Evolutionary conservation across 73 alveolate species (phyloP).

Genomic region (Paramecium bursaria): DNA sequence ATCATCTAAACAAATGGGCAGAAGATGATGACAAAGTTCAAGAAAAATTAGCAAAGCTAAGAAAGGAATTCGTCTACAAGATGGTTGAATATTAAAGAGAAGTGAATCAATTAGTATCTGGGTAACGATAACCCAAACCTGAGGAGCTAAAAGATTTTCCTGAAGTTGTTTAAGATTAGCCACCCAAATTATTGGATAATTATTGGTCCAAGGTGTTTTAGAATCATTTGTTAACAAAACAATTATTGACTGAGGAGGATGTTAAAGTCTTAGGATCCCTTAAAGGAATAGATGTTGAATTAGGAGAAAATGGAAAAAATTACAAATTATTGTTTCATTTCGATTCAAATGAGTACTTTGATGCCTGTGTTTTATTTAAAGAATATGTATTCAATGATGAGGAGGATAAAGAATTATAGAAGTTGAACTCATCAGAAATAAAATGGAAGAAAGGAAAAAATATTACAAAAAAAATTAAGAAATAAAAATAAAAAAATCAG

Average conservation of each 20-base stretch:
- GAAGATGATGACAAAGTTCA: not conserved
- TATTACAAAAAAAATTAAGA: slow-evolving; percentile 9
- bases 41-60: not conserved
- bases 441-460: slow-evolving; percentile 51
- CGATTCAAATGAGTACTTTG: slow-evolving; percentile 27
- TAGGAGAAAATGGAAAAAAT: slow-evolving; percentile 54
- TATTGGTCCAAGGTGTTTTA: slow-evolving; percentile 40
- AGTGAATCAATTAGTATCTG: slow-evolving; percentile 10
- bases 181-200: slow-evolving; percentile 19
- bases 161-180: not conserved
- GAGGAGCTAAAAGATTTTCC: slow-evolving; percentile 27
- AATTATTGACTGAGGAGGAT: slow-evolving; percentile 4
- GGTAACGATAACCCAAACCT: slow-evolving; percentile 9
- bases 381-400: not conserved
- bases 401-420: not conserved
- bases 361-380: slow-evolving; percentile 16
- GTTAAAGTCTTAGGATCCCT: not conserved
- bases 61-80: not conserved
- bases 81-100: slow-evolving; percentile 16
- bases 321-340: not conserved
- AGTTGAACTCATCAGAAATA: slow-evolving; percentile 6
- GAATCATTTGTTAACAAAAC: slow-evolving; percentile 14
- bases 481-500: slow-evolving; percentile 47
- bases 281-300: not conserved
- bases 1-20: slow-evolving; percentile 16